phyloP scores from a whole-genome alignment of 441 rosid genomes.

The Codiaeum variegatum region DNA sequence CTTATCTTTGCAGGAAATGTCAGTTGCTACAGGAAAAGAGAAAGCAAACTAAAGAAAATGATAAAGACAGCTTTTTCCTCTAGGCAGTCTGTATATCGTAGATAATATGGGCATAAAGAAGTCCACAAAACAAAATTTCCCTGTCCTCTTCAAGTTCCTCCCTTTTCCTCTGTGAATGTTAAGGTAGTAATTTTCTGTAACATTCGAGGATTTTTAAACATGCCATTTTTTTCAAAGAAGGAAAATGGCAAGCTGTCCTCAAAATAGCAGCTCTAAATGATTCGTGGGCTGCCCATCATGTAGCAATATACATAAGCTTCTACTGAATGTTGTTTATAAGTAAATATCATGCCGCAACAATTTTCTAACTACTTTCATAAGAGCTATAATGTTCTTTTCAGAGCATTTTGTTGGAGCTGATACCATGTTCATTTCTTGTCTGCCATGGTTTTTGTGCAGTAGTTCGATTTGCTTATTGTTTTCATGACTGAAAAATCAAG shows the following conservation, averaged over 20 bases:
- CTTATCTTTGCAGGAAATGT: slow-evolving; percentile 23
- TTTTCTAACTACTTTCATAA: background rate
- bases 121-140: background rate
- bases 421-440: too few species aligned
- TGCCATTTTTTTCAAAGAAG: slow-evolving; percentile 7
- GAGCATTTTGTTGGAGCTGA: too few species aligned
- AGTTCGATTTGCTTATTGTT: too few species aligned
- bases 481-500: too few species aligned
- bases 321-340: background rate
- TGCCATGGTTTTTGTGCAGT: too few species aligned
- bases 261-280: background rate
- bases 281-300: background rate
- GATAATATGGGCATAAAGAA: background rate
- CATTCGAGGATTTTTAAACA: slow-evolving; percentile 14
- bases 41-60: slow-evolving; percentile 1
- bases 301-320: background rate
- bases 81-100: background rate
- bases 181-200: background rate
- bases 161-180: background rate
- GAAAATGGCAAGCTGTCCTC: slow-evolving; percentile 7
- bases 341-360: background rate
- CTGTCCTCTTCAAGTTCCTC: background rate
- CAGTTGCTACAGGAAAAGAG: background rate
- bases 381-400: background rate
- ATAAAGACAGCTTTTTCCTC: background rate